Conservation (phyloP, 2,329 filamentous ascomycete species). For the Pyrenophora tritici-repentis region DNA sequence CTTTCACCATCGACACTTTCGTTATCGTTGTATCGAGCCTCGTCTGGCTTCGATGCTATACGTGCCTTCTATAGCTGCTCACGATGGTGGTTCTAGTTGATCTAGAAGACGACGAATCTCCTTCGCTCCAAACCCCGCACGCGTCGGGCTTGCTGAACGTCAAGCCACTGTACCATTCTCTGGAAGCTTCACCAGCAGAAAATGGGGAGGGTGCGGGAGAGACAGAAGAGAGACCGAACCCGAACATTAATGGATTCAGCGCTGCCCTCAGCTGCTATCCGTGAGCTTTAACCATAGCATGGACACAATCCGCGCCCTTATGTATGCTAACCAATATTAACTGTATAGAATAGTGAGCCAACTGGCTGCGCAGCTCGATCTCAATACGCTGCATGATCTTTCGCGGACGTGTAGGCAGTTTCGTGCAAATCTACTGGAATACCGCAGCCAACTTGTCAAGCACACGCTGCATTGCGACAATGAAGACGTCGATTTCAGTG, state of each 20-base stretch:
- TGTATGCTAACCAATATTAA: constrained; percentile 36
- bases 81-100: constrained; percentile 53
- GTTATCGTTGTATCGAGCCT: constrained; percentile 7
- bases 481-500: constrained; percentile 62
- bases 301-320: constrained; percentile 31
- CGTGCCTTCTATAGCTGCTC: constrained; percentile 15
- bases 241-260: constrained; percentile 64
- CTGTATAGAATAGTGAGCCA: constrained; percentile 71
- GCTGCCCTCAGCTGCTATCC: constrained; percentile 70
- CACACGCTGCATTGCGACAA: constrained; percentile 81
- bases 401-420: constrained; percentile 82
- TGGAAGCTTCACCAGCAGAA: constrained; percentile 14
- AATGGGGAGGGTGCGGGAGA: constrained; percentile 15
- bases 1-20: constrained; percentile 4
- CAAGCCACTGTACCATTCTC: constrained; percentile 39
- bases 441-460: constrained; percentile 71
- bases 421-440: constrained; percentile 76
- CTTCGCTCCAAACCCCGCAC: constrained; percentile 26
- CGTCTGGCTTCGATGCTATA: constrained; percentile 38
- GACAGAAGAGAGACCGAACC: constrained; percentile 49
- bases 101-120: constrained; percentile 49
- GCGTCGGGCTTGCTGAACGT: constrained; percentile 25
- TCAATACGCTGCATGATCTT: constrained; percentile 84
- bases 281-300: constrained; percentile 57
- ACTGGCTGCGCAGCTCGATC: constrained; percentile 77